Conservation (phyloP, 2,329 filamentous ascomycete genomes). For the Arachnomyces sp. region DNA sequence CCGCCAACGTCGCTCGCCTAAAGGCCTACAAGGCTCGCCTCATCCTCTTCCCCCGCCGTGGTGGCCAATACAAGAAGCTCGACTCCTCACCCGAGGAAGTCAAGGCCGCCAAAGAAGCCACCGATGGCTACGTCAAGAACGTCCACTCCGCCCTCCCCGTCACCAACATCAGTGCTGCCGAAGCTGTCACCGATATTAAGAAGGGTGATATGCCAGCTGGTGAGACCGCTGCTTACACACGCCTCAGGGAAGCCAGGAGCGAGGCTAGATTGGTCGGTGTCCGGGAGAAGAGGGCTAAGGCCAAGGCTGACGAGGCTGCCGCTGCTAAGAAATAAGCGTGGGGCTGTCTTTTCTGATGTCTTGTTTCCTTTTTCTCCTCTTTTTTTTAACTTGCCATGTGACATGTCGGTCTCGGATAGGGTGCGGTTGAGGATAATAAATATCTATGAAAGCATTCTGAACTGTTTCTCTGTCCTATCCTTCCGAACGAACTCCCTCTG, state of each 20-base stretch:
- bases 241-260: slow-evolving; percentile 74
- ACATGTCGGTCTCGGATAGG: background rate
- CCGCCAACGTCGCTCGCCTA: slow-evolving; percentile 92
- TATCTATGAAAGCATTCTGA: too few species aligned
- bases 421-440: too few species aligned
- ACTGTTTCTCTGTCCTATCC: too few species aligned
- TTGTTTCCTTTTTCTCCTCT: background rate
- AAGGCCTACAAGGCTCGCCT: slow-evolving; percentile 95
- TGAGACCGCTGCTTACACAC: slow-evolving; percentile 80
- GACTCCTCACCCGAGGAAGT: slow-evolving; percentile 79
- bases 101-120: slow-evolving; percentile 55
- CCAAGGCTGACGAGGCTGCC: slow-evolving; percentile 62
- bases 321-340: slow-evolving; percentile 45
- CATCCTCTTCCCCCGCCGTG: slow-evolving; percentile 95
- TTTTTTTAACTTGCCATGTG: slow-evolving; percentile 4
- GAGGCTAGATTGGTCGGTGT: slow-evolving; percentile 73
- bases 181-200: slow-evolving; percentile 64
- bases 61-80: slow-evolving; percentile 86
- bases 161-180: slow-evolving; percentile 48
- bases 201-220: slow-evolving; percentile 71
- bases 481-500: too few species aligned
- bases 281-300: slow-evolving; percentile 88
- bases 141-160: slow-evolving; percentile 62
- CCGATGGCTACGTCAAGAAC: slow-evolving; percentile 45
- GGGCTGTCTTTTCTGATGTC: slow-evolving; percentile 18